Evolutionary conservation across 192 early-diverging fungal species (phyloP).

Genomic region (Umbelopsis sp.): DNA sequence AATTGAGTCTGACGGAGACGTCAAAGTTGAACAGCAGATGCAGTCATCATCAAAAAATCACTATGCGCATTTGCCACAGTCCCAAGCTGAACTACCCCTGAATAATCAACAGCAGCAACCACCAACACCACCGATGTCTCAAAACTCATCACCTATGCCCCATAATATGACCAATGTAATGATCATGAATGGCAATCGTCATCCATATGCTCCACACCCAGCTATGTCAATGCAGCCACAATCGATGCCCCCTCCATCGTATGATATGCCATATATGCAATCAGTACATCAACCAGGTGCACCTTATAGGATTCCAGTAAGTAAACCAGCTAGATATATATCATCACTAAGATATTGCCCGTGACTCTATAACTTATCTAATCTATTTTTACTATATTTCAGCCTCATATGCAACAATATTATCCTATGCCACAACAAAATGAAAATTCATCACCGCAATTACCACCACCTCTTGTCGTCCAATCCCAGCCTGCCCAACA

Average conservation of each 20-base stretch:
- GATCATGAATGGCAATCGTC: constrained; percentile 8
- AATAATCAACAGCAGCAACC: constrained; percentile 7
- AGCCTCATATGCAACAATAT: constrained; percentile 19
- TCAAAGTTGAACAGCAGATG: not conserved
- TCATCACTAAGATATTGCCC: no score
- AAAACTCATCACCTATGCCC: constrained; percentile 4
- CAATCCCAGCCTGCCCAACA: not conserved
- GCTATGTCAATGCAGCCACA: not conserved
- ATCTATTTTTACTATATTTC: not conserved
- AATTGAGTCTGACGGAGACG: constrained; percentile 3
- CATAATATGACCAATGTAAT: not conserved
- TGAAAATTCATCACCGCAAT: constrained; percentile 17
- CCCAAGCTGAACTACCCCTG: no score
- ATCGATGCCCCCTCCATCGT: constrained; percentile 4
- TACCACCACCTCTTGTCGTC: constrained; percentile 8
- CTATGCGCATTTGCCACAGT: not conserved
- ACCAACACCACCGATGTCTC: constrained; percentile 10
- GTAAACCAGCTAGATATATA: not conserved
- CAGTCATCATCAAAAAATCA: not conserved
- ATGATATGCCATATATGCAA: constrained; percentile 1
- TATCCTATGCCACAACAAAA: constrained; percentile 9
- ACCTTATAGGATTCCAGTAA: not conserved
- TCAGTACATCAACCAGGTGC: not conserved
- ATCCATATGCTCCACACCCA: not conserved
- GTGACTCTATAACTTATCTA: no score